phyloP scores from a whole-genome alignment of 225 moss, liverwort and hornwort genomes.

The Straminergon stramineum region DNA sequence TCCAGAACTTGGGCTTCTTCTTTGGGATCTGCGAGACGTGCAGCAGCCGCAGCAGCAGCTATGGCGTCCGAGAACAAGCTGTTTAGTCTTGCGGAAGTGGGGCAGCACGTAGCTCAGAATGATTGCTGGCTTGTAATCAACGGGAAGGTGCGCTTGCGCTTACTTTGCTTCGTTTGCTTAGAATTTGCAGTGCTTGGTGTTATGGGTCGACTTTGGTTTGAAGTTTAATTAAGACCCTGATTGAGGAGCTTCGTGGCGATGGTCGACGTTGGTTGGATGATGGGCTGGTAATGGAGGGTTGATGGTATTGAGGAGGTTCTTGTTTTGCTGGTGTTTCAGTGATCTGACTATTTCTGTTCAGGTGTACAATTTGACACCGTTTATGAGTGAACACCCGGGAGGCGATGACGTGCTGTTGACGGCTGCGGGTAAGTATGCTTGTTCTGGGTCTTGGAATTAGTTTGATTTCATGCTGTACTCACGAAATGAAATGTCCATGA shows the following conservation, averaged over 20 bases:
- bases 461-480: background rate
- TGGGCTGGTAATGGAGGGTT: background rate
- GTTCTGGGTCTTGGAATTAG: background rate
- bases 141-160: conserved; percentile 26
- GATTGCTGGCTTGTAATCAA: conserved; percentile 45
- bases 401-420: conserved; percentile 65
- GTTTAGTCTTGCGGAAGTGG: conserved; percentile 21
- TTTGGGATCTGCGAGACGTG: background rate
- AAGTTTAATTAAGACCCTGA: background rate
- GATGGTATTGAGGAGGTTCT: background rate
- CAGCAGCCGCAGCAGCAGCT: background rate
- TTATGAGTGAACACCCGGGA: conserved; percentile 68
- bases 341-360: background rate
- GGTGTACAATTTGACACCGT: conserved; percentile 63
- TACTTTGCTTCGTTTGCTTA: background rate
- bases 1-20: background rate
- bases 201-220: background rate
- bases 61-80: conserved; percentile 22
- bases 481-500: background rate
- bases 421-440: conserved; percentile 19
- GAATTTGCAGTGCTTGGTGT: background rate
- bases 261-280: background rate
- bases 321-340: background rate
- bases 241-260: background rate
- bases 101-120: conserved; percentile 10